Conservation (phyloP, 768 basidiomycete genomes). For the Mycena amicta region DNA sequence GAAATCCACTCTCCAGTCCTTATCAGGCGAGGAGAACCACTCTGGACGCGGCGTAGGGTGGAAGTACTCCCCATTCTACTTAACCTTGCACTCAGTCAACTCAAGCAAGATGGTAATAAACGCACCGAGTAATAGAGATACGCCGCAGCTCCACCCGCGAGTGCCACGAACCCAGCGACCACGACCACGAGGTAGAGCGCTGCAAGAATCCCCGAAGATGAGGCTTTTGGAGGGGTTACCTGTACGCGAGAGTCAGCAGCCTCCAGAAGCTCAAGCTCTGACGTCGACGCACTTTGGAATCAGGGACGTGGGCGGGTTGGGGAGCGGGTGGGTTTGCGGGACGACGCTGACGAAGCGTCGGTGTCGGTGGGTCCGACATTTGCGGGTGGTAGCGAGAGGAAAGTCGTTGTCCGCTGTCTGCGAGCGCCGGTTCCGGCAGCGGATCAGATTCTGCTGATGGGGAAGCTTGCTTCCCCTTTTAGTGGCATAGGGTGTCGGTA, state of each 20-base stretch:
- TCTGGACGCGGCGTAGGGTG: not conserved
- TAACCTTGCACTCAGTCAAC: not conserved
- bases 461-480: no score
- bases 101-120: not conserved
- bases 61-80: constrained; percentile 17
- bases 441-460: no score
- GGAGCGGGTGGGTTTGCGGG: not conserved
- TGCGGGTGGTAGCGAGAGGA: not conserved
- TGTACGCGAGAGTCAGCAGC: no score
- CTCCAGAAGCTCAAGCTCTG: no score
- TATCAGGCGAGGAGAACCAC: constrained; percentile 11
- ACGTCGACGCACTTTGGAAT: no score
- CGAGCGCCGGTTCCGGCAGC: no score
- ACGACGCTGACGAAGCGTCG: not conserved
- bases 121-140: constrained; percentile 11
- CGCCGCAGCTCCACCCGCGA: constrained; percentile 5
- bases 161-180: not conserved
- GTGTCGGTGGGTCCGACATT: not conserved
- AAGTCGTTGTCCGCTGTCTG: no score
- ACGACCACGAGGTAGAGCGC: not conserved
- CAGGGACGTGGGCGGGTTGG: not conserved
- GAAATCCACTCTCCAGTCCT: constrained; percentile 24
- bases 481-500: no score
- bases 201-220: constrained; percentile 1
- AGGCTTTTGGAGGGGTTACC: not conserved